Evolutionary conservation across 2,329 filamentous ascomycete species (phyloP), one percentile per base, ranked within the genome.

Genomic region (Phyllosticta citriasiana): DNA sequence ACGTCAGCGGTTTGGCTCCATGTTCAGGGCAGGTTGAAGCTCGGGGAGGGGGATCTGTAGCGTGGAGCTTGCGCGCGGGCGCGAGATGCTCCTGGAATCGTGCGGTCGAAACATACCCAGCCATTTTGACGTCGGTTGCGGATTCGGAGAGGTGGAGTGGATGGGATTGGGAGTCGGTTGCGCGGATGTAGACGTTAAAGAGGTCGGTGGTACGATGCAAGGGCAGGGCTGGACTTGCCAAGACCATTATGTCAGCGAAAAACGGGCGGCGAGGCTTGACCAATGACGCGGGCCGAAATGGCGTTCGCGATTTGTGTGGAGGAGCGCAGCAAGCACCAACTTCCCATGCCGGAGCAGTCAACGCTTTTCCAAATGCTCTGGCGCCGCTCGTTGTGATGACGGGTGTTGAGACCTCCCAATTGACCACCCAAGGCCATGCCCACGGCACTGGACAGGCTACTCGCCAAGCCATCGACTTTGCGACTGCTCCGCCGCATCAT

Each of bases 391-490:
- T 47, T 16, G 40, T 47, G 40, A 47, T 47, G 40, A 47, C 40
- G 12, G 40, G 40, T 14, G 6, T 16, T 16, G 14, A 47, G 14
- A 7, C 16, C 40, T 47, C 40, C 3, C 40, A 47, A 47, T 47
- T 47, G 40, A 47, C 19, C 25, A 12, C 40, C 27, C 22, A 47
- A 55, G 56, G 57, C 73, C 66, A 79, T 79, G 77, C 74, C 73
- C 71, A 69, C 71, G 68, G 72, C 72, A 64, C 69, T 79, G 69
- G 70, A 76, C 66, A 72, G 72, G 71, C 76, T 78, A 70, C 73
- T 78, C 70, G 75, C 72, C 67, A 73, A 73, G 71, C 74, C 76
- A 65, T 73, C 75, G 66, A 74, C 75, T 63, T 67, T 76, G 64
- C 68, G 70, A 71, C 67, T 74, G 53, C 69, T 76, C 26, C 72